Conservation (phyloP, 768 basidiomycete species). For the Mrakia blollopis region DNA sequence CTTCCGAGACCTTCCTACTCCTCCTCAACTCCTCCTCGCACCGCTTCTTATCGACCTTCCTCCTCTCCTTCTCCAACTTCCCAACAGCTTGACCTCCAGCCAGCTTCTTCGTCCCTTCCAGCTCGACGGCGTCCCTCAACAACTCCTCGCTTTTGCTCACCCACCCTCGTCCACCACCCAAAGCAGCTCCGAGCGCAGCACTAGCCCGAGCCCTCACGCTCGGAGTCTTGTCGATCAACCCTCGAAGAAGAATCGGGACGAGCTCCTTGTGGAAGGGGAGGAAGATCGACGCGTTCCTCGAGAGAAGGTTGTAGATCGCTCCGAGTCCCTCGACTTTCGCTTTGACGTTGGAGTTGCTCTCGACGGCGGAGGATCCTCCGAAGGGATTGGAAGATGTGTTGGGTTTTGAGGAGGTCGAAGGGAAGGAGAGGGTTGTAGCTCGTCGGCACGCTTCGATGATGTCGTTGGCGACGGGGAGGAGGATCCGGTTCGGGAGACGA, state of each 20-base stretch:
- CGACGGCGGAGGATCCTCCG: not conserved
- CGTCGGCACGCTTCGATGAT: slow-evolving; percentile 26
- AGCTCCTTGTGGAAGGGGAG: slow-evolving; percentile 15
- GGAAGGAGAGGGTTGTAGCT: slow-evolving; percentile 13
- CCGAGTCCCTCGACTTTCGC: slow-evolving; percentile 24
- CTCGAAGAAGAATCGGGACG: slow-evolving; percentile 21
- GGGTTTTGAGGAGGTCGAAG: not conserved
- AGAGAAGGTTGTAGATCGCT: slow-evolving; percentile 26
- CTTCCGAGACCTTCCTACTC: slow-evolving; percentile 28
- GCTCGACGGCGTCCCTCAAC: not conserved
- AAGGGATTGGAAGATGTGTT: not conserved
- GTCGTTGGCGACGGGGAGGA: slow-evolving; percentile 18
- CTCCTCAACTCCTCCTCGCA: not conserved
- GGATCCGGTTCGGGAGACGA: slow-evolving; percentile 21
- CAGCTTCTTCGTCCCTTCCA: not conserved
- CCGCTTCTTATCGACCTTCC: not conserved
- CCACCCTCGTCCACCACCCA: slow-evolving; percentile 20
- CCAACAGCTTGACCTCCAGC: not conserved
- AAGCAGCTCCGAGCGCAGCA: slow-evolving; percentile 20
- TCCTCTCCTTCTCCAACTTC: slow-evolving; percentile 16
- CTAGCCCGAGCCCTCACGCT: not conserved
- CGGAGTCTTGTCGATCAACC: slow-evolving; percentile 21
- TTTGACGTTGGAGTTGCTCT: slow-evolving; percentile 9
- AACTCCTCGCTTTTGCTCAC: slow-evolving; percentile 9
- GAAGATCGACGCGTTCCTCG: slow-evolving; percentile 13